Base-by-base conservation (phyloP, 2,329 filamentous ascomycete species). In the Thelonectria olida region DNA sequence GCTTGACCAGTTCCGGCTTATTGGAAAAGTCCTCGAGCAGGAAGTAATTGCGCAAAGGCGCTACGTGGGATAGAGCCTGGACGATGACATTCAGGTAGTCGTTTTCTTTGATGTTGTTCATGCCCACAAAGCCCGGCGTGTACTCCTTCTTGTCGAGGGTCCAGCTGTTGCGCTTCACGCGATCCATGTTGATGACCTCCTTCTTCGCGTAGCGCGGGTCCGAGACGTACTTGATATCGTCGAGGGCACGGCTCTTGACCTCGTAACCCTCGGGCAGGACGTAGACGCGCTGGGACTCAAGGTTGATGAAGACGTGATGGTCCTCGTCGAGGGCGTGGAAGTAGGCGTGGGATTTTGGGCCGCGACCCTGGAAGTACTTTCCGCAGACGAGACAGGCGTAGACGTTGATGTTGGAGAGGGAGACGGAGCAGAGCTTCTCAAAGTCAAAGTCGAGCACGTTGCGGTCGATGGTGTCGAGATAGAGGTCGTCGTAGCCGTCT, bases 101-200 rank as follows among this genome's bases (percentile, higher is more conserved):
- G 80, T 99, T 99, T 60, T 96, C 93, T 79, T 99, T 99, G 84
- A 99, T 97, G 80, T 99, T 99, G 84, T 99, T 99, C 92, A 99
- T 96, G 67, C 96, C 96, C 63, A 99, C 93, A 75, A 94, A 99
- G 6, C 96, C 95, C 19, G 96, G 96, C 67, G 90, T 90, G 79
- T 99, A 99, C 75, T 91, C 88, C 77, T 91, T 92, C 65, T 93
- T 93, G 50, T 84, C 84, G 41, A 98, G 84, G 72, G 97, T 95
- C 85, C 90, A 93, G 44, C 88, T 87, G 17, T 81, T 70, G 31
- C 68, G 84, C 72, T 84, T 83, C 54, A 82, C 81, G 54, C 88
- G 86, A 79, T 98, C 96, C 67, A 98, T 81, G 71, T 88, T 88
- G 71, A 88, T 84, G 28, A 98, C 94, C 73, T 98, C 92, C 39